Percentiles rank a stretch among this genome's conserved stretches.
phyloP scores from a whole-genome alignment of 2,329 filamentous ascomycete species.

The Fusarium brachygibbosum region DNA sequence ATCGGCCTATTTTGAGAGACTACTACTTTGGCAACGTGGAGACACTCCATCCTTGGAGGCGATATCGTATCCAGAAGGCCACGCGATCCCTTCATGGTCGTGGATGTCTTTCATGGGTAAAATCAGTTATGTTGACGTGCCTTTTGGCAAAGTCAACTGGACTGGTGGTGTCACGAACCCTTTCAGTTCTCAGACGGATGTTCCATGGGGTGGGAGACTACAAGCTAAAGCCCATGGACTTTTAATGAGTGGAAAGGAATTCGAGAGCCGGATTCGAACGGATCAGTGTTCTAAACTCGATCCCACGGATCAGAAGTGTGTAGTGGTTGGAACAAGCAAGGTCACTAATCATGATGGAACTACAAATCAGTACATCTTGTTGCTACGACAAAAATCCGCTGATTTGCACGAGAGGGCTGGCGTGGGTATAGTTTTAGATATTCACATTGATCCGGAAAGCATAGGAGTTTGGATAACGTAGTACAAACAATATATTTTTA shows the following conservation, averaged over 20 bases:
- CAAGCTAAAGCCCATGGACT: not conserved
- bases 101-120: not conserved
- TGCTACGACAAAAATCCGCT: not conserved
- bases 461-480: no score
- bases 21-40: not conserved
- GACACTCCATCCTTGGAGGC: not conserved
- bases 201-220: not conserved
- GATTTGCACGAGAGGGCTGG: not conserved
- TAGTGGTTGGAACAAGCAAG: not conserved
- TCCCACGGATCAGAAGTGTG: not conserved
- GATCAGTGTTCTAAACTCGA: not conserved
- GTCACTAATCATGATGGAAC: not conserved
- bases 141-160: not conserved
- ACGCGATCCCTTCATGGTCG: not conserved
- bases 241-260: not conserved
- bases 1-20: not conserved
- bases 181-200: not conserved
- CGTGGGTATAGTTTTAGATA: not conserved
- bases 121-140: not conserved
- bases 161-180: not conserved
- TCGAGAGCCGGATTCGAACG: not conserved
- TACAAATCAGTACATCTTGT: not conserved
- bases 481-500: no score
- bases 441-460: no score
- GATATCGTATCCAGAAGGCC: not conserved